Percentiles rank a stretch among this genome's conserved stretches.
phyloP scores from a whole-genome alignment of 2,329 filamentous ascomycete genomes.

The Coniochaeta prunicola region DNA sequence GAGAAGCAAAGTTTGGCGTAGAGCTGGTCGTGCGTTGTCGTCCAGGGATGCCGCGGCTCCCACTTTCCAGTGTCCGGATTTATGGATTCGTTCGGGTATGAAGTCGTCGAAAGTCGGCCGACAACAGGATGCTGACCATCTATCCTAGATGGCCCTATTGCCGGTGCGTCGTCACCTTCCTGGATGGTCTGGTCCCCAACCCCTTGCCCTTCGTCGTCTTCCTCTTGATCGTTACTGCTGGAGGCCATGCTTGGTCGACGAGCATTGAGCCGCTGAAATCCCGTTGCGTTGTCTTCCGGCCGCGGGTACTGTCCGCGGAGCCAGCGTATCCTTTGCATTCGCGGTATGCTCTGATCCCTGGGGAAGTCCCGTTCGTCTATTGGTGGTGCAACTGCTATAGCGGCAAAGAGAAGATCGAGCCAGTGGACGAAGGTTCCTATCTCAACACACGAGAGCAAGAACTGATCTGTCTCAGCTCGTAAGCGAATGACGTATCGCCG shows the following conservation, averaged over 20 bases:
- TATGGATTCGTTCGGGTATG: constrained; percentile 36
- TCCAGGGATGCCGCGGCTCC: constrained; percentile 48
- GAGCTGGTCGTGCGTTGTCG: constrained; percentile 46
- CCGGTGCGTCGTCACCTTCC: constrained; percentile 5
- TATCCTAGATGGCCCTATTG: not conserved
- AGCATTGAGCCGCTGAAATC: constrained; percentile 14
- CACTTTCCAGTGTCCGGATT: constrained; percentile 47
- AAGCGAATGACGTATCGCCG: constrained; percentile 63
- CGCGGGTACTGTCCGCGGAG: constrained; percentile 29
- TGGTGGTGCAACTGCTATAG: constrained; percentile 62
- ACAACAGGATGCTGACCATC: constrained; percentile 15
- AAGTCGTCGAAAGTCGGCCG: constrained; percentile 35
- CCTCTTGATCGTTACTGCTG: constrained; percentile 8
- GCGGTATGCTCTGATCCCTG: constrained; percentile 53
- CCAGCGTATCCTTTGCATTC: constrained; percentile 46
- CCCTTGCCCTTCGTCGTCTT: constrained; percentile 7
- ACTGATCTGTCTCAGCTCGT: constrained; percentile 66
- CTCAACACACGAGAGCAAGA: constrained; percentile 59
- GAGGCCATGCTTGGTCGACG: constrained; percentile 7
- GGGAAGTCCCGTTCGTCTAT: constrained; percentile 64
- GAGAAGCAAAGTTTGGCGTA: constrained; percentile 55
- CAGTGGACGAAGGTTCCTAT: constrained; percentile 61
- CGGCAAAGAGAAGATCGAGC: constrained; percentile 63
- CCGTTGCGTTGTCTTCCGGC: constrained; percentile 15
- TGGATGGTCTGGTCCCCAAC: constrained; percentile 9